Evolutionary conservation across 2,329 filamentous ascomycete species (phyloP), one percentile per base, ranked within the genome.

Genomic region (Penicillium sp.): DNA sequence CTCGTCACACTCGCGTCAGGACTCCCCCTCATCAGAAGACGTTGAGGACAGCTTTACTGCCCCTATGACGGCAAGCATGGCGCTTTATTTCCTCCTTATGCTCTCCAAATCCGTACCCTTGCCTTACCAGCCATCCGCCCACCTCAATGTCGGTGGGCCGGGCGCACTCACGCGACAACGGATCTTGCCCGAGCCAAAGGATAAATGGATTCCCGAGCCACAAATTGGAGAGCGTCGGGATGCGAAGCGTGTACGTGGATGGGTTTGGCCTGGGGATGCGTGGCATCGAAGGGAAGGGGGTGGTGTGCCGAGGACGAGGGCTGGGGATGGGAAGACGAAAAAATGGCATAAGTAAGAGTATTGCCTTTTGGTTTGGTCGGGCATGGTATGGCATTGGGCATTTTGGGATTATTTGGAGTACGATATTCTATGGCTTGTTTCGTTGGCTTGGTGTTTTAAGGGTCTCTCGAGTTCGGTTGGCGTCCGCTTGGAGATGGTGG

Each of bases 81-180:
- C 85, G 0, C 76, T 89, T 6, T 89, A 87, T 78, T 89, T 87
- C 68, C 74, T 89, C 16, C 83, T 88, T 59, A 88, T 89, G 85
- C 82, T 89, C 3, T 85, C 86, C 26, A 87, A 87, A 71, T 82
- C 86, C 57, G 80, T 82, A 43, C 83, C 85, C 1, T 78, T 89
- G 40, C 83, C 83, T 1, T 80, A 82, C 4, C 85, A 88, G 60
- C 75, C 77, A 46, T 80, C 82, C 14, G 86, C 84, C 73, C 81
- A 82, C 65, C 80, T 89, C 75, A 85, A 88, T 55, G 83, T 88
- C 25, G 86, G 86, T 8, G 84, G 82, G 3, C 84, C 85, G 1
- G 83, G 83, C 3, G 82, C 83, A 0, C 68, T 87, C 58, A 87
- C 84, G 2, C 77, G 87, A 38, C 82, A 85, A 70, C 82, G 83